Percentiles rank a stretch among this genome's conserved stretches.
phyloP scores from a whole-genome alignment of 192 early-diverging fungal genomes.

The Tieghemiomyces parasiticus region DNA sequence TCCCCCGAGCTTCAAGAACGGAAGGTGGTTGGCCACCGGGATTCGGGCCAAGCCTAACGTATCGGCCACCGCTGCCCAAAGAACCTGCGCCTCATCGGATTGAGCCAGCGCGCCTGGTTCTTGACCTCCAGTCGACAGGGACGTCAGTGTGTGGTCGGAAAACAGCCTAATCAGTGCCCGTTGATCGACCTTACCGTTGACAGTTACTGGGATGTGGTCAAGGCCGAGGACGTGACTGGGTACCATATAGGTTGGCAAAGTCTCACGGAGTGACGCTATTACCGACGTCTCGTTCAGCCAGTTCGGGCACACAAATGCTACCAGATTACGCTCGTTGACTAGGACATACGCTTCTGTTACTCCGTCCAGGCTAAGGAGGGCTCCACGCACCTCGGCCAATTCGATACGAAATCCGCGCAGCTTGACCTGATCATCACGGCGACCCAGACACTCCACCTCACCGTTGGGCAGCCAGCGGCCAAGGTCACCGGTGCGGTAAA shows the following conservation, averaged over 20 bases:
- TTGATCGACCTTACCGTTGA: conserved; percentile 4
- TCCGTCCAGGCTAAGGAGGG: conserved; percentile 6
- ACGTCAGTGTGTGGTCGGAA: not conserved
- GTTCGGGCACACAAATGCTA: not conserved
- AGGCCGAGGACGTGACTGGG: not conserved
- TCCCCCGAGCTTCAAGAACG: not conserved
- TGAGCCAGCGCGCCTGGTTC: not conserved
- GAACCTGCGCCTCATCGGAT: not conserved
- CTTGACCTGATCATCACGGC: conserved; percentile 34
- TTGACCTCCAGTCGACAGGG: not conserved
- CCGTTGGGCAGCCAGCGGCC: conserved; percentile 11
- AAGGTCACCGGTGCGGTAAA: conserved; percentile 10
- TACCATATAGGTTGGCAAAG: not conserved
- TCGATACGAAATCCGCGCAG: conserved; percentile 30
- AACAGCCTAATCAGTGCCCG: not conserved
- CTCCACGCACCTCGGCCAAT: conserved; percentile 19
- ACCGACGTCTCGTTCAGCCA: not conserved
- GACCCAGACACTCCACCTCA: conserved; percentile 17
- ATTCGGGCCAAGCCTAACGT: not conserved
- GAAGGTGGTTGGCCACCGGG: not conserved
- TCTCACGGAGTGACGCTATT: not conserved
- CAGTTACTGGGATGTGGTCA: not conserved
- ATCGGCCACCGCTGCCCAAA: not conserved
- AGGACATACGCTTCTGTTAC: conserved; percentile 1
- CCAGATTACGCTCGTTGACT: not conserved